Percentiles rank a stretch among this genome's conserved stretches.
Evolutionary conservation across 2,329 filamentous ascomycete genomes (phyloP).

Genomic region (Karstenula rhodostoma): DNA sequence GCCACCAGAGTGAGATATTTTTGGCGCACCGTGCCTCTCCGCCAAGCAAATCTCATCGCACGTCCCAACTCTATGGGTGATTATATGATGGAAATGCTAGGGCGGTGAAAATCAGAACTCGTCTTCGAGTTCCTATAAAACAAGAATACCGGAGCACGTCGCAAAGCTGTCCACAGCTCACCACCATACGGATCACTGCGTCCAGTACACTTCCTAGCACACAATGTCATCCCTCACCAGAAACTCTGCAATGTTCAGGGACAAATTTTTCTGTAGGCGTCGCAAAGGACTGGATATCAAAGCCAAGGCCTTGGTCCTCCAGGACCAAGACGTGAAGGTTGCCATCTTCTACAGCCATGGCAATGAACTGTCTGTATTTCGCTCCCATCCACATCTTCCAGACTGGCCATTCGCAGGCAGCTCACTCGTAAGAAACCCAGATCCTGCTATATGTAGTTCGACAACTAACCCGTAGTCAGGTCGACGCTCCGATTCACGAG

Average conservation of each 20-base stretch:
- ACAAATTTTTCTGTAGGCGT: conserved; percentile 15
- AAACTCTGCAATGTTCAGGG: not conserved
- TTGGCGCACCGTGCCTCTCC: no score
- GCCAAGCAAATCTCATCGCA: no score
- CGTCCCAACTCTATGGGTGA: no score
- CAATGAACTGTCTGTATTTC: conserved; percentile 13
- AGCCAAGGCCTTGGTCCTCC: conserved; percentile 10
- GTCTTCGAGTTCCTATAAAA: no score
- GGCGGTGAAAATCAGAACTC: no score
- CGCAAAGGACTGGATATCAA: conserved; percentile 11
- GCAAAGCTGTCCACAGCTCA: no score
- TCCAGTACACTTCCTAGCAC: no score
- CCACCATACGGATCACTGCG: no score
- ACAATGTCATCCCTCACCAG: not conserved
- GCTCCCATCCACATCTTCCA: conserved; percentile 14
- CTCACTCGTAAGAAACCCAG: not conserved
- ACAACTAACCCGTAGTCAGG: not conserved
- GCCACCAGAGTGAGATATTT: no score
- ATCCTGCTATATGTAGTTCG: not conserved
- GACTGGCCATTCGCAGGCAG: conserved; percentile 6
- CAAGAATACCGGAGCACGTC: no score
- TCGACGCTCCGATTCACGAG: not conserved
- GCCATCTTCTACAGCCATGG: conserved; percentile 14
- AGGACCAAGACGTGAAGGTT: conserved; percentile 15
- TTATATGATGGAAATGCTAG: no score